A percentile compares a stretch with the other conserved stretches of the same genome.
Evolutionary conservation across 1,284 basidiomycete species (phyloP).

Genomic region (Phenoliferia sp.): DNA sequence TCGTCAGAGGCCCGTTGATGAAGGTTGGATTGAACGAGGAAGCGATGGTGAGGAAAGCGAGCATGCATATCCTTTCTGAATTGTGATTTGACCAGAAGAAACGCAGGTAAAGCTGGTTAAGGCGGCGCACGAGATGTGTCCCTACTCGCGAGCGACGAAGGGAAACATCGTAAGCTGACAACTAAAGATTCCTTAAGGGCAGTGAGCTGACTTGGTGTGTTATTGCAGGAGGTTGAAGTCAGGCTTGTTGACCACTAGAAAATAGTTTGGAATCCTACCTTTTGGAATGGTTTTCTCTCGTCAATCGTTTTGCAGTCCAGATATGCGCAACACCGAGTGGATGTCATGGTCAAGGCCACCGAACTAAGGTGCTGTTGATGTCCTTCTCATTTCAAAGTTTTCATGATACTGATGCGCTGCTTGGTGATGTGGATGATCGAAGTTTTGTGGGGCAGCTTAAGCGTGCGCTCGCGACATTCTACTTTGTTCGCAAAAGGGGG

Average conservation of each 20-base stretch:
- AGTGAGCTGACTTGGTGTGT: not conserved
- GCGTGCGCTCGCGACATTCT: too few species aligned
- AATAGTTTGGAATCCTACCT: not conserved
- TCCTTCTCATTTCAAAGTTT: too few species aligned
- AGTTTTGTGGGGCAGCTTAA: too few species aligned
- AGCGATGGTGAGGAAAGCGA: too few species aligned
- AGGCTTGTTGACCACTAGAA: not conserved
- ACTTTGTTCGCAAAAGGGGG: too few species aligned
- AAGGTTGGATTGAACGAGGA: slow-evolving; percentile 20
- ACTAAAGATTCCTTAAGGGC: not conserved
- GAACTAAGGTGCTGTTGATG: too few species aligned
- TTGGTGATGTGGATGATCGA: too few species aligned
- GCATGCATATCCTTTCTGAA: too few species aligned
- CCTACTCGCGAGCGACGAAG: slow-evolving; percentile 30
- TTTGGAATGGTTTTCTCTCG: not conserved
- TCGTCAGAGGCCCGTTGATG: slow-evolving; percentile 29
- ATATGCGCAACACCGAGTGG: too few species aligned
- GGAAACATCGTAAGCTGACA: slow-evolving; percentile 30
- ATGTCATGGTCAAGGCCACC: not conserved
- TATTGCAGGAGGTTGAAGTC: slow-evolving; percentile 5
- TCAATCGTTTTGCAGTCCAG: too few species aligned
- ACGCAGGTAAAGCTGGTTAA: slow-evolving; percentile 29
- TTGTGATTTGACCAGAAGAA: too few species aligned
- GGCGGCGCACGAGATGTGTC: slow-evolving; percentile 34
- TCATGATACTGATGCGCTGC: too few species aligned